Evolutionary conservation across 345 rosid species (phyloP), one percentile per base, ranked within the genome.

Genomic region (Boechera retrofracta): DNA sequence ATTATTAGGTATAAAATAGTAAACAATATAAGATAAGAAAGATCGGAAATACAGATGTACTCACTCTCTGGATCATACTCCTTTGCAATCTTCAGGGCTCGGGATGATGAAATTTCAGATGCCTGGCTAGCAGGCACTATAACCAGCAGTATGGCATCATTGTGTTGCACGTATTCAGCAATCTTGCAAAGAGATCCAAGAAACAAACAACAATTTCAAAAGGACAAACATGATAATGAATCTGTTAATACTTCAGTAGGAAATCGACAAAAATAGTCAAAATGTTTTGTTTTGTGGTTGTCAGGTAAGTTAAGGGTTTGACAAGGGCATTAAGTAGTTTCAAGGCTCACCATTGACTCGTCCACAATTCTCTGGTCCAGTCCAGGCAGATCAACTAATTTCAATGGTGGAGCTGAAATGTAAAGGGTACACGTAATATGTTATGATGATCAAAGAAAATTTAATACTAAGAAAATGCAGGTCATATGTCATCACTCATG

Each of bases 321-420:
- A 42, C 6, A 54, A 71, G 51, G 44, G 53, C 32, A 69, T 33
- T 58, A 57, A 53, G 65, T 44, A 67, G 62, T 64, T 72, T 10
- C 67, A 64, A 42, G 47, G 58, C 98, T 85, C 74, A 95, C 99
- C 97, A 87, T 65, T 32, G 96, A 80, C 67, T 89, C 98, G 57
- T 89, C 97, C 85, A 92, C 84, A 74, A 88, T 86, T 78, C 97
- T 87, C 86, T 93, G 99, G 82, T 95, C 99, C 83, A 93, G 80
- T 82, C 99, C 99, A 54, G 99, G 99, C 80, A 95, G 86, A 82
- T 95, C 99, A 67, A 89, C 76, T 87, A 95, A 82, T 85, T 95
- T 95, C 74, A 95, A 71, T 16, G 99, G 90, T 36, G 99, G 99
- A 74, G 99, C 99, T 95, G 91, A 51, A 81, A 41, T 79, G 31